Evolutionary conservation across 805 yeast genomes (phyloP), one percentile per base, ranked within the genome.

Genomic region (Kazachstania africana): DNA sequence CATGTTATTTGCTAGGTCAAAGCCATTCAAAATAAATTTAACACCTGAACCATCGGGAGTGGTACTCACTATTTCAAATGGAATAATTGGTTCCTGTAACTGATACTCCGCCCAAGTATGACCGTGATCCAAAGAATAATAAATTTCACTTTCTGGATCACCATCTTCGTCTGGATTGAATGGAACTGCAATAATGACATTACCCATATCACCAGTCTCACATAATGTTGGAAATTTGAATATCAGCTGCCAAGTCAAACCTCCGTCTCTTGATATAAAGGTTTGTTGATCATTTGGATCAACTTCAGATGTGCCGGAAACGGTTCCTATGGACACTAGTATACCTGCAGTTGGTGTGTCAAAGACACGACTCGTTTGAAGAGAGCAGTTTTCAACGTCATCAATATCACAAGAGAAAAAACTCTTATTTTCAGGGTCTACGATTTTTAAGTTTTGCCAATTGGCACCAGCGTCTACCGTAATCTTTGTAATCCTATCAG

Each of bases 161-260:
- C 54, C 53, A 32, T 62, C 62, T 0, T 50, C 44, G 4, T 45
- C 49, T 4, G 63, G 47, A 12, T 50, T 45, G 21, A 44, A 55
- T 23, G 78, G 76, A n/a, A 71, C 53, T 2, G 82, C 78, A 2
- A 78, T 52, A 12, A 81, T 66, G 8, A 83, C 53, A 45, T 82
- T 79, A 21, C 94, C 95, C 36, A 69, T 71, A 53, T 83, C 93
- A 28, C 88, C 94, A 57, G 73, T 75, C 1, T 74, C 65, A 38
- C 69, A 72, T 3, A 63, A 37, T 24, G 70, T 62, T 3, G 81
- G 70, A 26, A 63, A 66, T 16, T 71, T 70, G 10, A 72, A 43
- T 1, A 74, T 68, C 34, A 60, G 49, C 17, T 56, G 53, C 94
- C 94, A 83, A 0, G 78, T 59, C n/a, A 63, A 46, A 17, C 95